Base-by-base conservation (phyloP, 331 rosid genomes). In the Ulmus americana region DNA sequence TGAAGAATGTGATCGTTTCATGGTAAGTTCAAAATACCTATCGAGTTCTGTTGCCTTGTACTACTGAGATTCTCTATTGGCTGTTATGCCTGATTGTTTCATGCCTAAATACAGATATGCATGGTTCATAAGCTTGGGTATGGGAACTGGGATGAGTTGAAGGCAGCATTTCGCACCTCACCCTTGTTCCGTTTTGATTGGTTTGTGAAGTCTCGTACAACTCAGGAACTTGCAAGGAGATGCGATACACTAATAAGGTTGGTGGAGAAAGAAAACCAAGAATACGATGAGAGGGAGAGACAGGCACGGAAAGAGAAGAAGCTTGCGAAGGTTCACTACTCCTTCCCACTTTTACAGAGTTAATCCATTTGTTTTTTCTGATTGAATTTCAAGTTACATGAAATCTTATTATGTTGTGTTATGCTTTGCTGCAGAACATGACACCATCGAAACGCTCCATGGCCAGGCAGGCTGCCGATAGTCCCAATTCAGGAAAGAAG, bases 251-350 rank as follows among this genome's bases (percentile, higher is more conserved):
- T 92, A 67, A 85, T 92, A 39, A 84, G 98, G 56, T 73, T 92
- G 79, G 97, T 92, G 65, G 98, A 92, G 86, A 92, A 92, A 83
- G 98, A 92, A 82, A 92, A 92, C 80, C 98, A 92, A 80, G 98
- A 92, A 80, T 66, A 80, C 3, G 97, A 89, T 8, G 98, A 92
- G 84, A 82, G 97, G 82, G 98, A 92, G 82, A 83, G 98, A 69
- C 98, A 89, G 70, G 98, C 98, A 55, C 97, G 98, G 15, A 92
- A 89, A 64, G 98, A 92, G 84, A 92, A 92, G 87, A 92, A 92
- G 80, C 97, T 89, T 61, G 95, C 98, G 5, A 92, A 92, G 97
- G 98, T 92, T 75, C 41, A 67, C 18, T 69, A 22, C 44, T 12
- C 55, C 45, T 54, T 35, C 42, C 54, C 15, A 39, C 56, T 44